A percentile compares a stretch with the other conserved stretches of the same genome.
Conservation (phyloP, 2,329 filamentous ascomycete genomes). For the Aplosporella prunicola region DNA sequence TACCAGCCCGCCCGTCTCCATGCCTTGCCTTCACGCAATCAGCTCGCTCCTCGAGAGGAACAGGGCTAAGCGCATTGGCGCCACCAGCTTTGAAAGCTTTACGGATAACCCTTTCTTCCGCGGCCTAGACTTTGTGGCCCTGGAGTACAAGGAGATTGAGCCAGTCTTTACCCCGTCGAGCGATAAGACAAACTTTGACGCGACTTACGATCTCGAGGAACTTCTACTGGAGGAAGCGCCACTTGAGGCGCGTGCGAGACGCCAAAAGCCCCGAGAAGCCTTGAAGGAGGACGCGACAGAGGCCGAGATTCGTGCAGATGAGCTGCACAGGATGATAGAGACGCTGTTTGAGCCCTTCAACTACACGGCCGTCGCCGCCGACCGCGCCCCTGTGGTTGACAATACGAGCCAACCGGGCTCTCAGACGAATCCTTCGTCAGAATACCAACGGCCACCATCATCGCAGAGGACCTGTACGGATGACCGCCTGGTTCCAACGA, state of each 20-base stretch:
- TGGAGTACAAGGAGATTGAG: constrained; percentile 80
- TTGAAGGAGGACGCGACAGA: constrained; percentile 90
- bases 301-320: constrained; percentile 89
- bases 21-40: constrained; percentile 83
- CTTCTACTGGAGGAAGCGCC: constrained; percentile 88
- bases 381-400: constrained; percentile 40
- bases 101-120: constrained; percentile 84
- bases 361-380: constrained; percentile 75
- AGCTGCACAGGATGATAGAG: constrained; percentile 90
- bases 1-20: constrained; percentile 80
- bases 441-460: constrained; percentile 23
- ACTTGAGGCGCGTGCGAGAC: constrained; percentile 79
- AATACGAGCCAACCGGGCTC: constrained; percentile 24
- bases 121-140: constrained; percentile 68
- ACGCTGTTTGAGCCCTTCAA: constrained; percentile 91
- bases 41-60: constrained; percentile 74
- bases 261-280: constrained; percentile 86
- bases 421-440: constrained; percentile 18
- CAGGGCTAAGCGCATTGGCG: constrained; percentile 72
- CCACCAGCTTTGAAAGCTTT: constrained; percentile 72
- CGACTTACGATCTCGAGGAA: constrained; percentile 94
- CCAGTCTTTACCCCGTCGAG: constrained; percentile 89
- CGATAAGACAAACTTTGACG: constrained; percentile 98
- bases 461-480: constrained; percentile 23
- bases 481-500: constrained; percentile 28